Evolutionary conservation across 352 stramenopile genomes (phyloP).

Genomic region (Thalassiosira hispida): DNA sequence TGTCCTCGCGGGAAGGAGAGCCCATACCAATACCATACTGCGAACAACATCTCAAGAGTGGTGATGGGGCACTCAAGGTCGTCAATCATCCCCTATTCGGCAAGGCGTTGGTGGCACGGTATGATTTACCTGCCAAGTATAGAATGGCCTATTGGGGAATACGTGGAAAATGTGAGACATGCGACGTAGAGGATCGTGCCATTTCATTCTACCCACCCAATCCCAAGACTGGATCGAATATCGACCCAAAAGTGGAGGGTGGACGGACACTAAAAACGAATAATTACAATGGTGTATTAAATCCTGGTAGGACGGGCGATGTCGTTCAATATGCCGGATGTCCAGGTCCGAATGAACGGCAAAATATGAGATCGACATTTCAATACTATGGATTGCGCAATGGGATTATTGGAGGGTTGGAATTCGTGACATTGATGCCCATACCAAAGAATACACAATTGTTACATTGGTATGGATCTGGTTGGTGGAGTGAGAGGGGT

Average conservation of each 20-base stretch:
- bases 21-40: slow-evolving; percentile 74
- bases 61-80: slow-evolving; percentile 64
- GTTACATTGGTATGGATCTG: slow-evolving; percentile 69
- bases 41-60: slow-evolving; percentile 50
- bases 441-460: slow-evolving; percentile 70
- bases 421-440: slow-evolving; percentile 63
- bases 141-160: slow-evolving; percentile 59
- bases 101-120: slow-evolving; percentile 59
- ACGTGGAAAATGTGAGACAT: slow-evolving; percentile 49
- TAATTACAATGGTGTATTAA: slow-evolving; percentile 77
- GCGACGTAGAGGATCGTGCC: slow-evolving; percentile 62
- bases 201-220: slow-evolving; percentile 70
- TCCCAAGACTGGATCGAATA: slow-evolving; percentile 57
- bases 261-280: slow-evolving; percentile 48
- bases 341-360: slow-evolving; percentile 62
- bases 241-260: slow-evolving; percentile 35
- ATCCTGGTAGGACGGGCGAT: slow-evolving; percentile 65
- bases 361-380: slow-evolving; percentile 72
- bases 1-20: slow-evolving; percentile 61
- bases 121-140: slow-evolving; percentile 63
- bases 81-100: slow-evolving; percentile 64
- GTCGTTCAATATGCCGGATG: slow-evolving; percentile 68
- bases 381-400: slow-evolving; percentile 72
- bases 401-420: slow-evolving; percentile 58
- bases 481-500: slow-evolving; percentile 60